phyloP scores from a whole-genome alignment of 495 filamentous ascomycete species.

The Hypoxylon fragiforme region DNA sequence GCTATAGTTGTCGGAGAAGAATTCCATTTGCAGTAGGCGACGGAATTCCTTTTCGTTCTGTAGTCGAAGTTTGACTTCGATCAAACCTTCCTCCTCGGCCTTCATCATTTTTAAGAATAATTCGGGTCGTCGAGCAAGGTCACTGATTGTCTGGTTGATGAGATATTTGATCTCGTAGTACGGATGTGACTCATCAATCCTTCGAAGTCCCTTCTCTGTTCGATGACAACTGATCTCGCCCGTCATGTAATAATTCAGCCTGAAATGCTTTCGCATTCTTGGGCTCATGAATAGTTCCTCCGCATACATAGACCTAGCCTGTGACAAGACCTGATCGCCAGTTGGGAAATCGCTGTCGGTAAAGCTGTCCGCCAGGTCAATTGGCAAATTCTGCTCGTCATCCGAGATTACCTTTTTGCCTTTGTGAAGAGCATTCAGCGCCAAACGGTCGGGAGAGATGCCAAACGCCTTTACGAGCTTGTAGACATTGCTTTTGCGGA shows the following conservation, averaged over 20 bases:
- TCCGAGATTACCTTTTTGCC: slow-evolving; percentile 79
- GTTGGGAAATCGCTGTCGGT: slow-evolving; percentile 74
- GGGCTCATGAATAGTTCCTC: slow-evolving; percentile 90
- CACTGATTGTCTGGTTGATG: slow-evolving; percentile 76
- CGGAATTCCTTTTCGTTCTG: slow-evolving; percentile 74
- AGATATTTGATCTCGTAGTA: slow-evolving; percentile 99
- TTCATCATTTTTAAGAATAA: slow-evolving; percentile 94
- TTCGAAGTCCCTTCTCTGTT: slow-evolving; percentile 91
- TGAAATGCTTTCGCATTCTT: slow-evolving; percentile 84
- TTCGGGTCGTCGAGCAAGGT: slow-evolving; percentile 81
- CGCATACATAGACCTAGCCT: slow-evolving; percentile 83
- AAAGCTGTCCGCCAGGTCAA: slow-evolving; percentile 80
- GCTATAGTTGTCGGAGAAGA: slow-evolving; percentile 91
- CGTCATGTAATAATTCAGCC: slow-evolving; percentile 77
- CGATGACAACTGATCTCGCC: slow-evolving; percentile 82
- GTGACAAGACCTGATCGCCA: slow-evolving; percentile 71
- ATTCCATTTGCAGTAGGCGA: slow-evolving; percentile 72
- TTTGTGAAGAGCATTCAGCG: slow-evolving; percentile 77
- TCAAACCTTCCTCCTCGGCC: slow-evolving; percentile 87
- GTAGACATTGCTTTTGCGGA: slow-evolving; percentile 77
- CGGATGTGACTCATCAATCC: slow-evolving; percentile 92
- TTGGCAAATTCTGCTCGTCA: slow-evolving; percentile 72
- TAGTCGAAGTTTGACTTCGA: slow-evolving; percentile 79
- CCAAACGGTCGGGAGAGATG: slow-evolving; percentile 84
- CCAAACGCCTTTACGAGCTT: slow-evolving; percentile 85